Base-by-base conservation (phyloP, 1,139 yeast species). In the Nakaseomyces uthaithaninus region DNA sequence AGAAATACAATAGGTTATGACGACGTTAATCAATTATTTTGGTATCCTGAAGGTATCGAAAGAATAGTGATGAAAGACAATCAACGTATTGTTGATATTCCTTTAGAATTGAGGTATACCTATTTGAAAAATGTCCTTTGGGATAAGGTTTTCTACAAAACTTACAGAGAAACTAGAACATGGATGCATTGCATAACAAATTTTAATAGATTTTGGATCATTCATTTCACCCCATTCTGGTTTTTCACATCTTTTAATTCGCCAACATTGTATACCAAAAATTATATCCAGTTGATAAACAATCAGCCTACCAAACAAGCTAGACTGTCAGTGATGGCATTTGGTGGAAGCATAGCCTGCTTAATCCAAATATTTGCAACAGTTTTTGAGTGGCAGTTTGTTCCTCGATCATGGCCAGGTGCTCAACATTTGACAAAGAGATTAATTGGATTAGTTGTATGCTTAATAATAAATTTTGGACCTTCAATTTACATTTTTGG, bases 141-240 rank as follows among this genome's bases (percentile, higher is more conserved):
- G 95, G 53, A 67, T 1, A 67, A 67, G 22, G 75, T 72, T 0
- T 80, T 85, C 49, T 70, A 70, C 50, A 86, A 86, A 56, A 84
- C 94, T 0, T 86, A 77, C 55, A 66, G 65, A 37, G 95, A 86
- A 54, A 71, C 71, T 36, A 68, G 95, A 52, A 72, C 86, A 2
- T 85, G 94, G 94, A 60, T 77, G 49, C 95, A 85, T 61, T 65
- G 80, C 37, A 63, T 80, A 1, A 78, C 86, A 3, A 84, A 85
- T 55, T 85, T 84, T 59, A 82, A 79, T 57, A 66, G 95, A 44
- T 76, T 85, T 25, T 85, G 95, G 94, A 77, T 83, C 27, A 77
- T 85, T 38, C 95, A 86, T 55, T 60, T 79, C 5, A 69, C 85
- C 0, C 69, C 80, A 42, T 86, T 79, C 60, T 85, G 95, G 95